Evolutionary conservation across 2,329 filamentous ascomycete genomes (phyloP).

Genomic region (Thelonectria discophora): DNA sequence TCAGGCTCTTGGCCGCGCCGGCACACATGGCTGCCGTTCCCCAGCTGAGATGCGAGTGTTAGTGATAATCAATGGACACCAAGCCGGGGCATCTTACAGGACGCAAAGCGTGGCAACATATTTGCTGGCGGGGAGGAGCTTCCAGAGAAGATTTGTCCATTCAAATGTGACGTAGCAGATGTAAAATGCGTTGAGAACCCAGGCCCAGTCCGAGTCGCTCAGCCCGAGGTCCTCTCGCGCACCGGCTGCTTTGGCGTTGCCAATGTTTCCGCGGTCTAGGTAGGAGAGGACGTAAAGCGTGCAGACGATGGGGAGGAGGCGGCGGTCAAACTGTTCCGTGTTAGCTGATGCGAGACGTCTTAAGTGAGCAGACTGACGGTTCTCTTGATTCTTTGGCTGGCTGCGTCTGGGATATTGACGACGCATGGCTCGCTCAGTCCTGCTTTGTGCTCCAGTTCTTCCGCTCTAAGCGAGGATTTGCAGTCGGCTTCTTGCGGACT

Average conservation of each 20-base stretch:
- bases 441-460: conserved; percentile 20
- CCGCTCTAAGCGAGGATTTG: conserved; percentile 18
- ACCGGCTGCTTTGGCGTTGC: conserved; percentile 12
- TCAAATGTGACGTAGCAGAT: conserved; percentile 33
- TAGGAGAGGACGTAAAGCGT: conserved; percentile 35
- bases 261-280: neutral
- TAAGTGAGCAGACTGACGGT: conserved; percentile 1
- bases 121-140: conserved; percentile 27
- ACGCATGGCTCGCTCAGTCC: conserved; percentile 6
- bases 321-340: neutral
- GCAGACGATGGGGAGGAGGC: conserved; percentile 18
- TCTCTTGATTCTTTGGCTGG: conserved; percentile 12
- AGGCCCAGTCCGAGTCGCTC: conserved; percentile 28
- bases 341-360: neutral
- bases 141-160: conserved; percentile 37
- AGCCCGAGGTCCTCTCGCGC: conserved; percentile 27
- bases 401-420: conserved; percentile 8
- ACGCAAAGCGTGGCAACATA: conserved; percentile 28
- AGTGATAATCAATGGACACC: neutral
- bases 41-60: conserved; percentile 20
- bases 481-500: conserved; percentile 5
- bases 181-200: conserved; percentile 37
- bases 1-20: conserved; percentile 20
- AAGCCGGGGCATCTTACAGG: conserved; percentile 17
- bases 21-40: conserved; percentile 33